Conservation (phyloP, 2,329 filamentous ascomycete genomes). For the Penicillium olsonii region DNA sequence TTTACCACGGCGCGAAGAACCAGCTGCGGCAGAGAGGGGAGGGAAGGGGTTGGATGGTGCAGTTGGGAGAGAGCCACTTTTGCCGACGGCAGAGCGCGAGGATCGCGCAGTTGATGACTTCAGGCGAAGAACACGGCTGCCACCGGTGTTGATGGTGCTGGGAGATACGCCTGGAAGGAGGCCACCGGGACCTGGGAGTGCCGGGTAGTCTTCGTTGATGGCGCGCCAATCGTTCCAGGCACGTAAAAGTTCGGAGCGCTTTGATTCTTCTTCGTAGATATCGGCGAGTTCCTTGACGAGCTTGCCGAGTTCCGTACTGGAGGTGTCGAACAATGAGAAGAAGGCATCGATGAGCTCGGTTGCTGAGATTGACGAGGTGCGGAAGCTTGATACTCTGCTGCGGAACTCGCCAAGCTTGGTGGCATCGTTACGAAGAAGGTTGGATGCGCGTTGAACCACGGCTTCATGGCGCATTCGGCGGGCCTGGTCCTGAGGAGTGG, state of each 20-base stretch:
- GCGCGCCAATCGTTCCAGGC: slow-evolving; percentile 96
- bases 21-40: slow-evolving; percentile 37
- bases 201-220: slow-evolving; percentile 94
- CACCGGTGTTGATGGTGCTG: slow-evolving; percentile 51
- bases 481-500: slow-evolving; percentile 77
- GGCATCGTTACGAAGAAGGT: slow-evolving; percentile 75
- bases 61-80: slow-evolving; percentile 55
- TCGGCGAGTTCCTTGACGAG: slow-evolving; percentile 89
- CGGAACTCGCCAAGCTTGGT: slow-evolving; percentile 78
- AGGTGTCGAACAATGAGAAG: slow-evolving; percentile 82
- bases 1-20: slow-evolving; percentile 22
- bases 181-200: slow-evolving; percentile 73
- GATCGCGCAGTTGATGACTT: slow-evolving; percentile 71
- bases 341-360: slow-evolving; percentile 81
- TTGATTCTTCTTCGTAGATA: slow-evolving; percentile 80
- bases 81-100: slow-evolving; percentile 61
- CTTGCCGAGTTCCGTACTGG: slow-evolving; percentile 79
- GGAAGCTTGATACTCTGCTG: slow-evolving; percentile 75
- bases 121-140: slow-evolving; percentile 62
- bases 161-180: slow-evolving; percentile 60
- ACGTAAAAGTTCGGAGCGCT: slow-evolving; percentile 71
- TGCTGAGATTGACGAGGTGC: slow-evolving; percentile 67
- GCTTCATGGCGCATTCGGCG: slow-evolving; percentile 76
- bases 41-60: slow-evolving; percentile 50
- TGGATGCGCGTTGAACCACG: slow-evolving; percentile 81